Percentiles rank a stretch among this genome's conserved stretches.
Evolutionary conservation across 768 basidiomycete species (phyloP).

Genomic region (Leccinum subgranulosum): DNA sequence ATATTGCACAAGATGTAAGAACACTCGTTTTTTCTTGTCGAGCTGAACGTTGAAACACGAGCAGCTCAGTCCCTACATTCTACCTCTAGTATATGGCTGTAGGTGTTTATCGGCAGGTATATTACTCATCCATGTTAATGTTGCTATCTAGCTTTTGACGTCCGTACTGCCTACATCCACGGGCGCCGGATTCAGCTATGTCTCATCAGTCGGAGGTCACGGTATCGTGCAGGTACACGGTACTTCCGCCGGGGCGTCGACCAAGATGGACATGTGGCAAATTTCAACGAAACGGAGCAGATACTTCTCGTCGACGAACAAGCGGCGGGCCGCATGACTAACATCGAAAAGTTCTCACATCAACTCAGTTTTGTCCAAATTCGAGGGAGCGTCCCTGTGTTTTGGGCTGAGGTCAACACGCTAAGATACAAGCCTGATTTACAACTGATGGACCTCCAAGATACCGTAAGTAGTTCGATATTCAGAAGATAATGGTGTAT

Average conservation of each 20-base stretch:
- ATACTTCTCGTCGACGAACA: slow-evolving; percentile 73
- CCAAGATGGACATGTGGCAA: slow-evolving; percentile 84
- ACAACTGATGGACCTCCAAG: slow-evolving; percentile 89
- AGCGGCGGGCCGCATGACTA: slow-evolving; percentile 37
- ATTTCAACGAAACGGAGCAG: slow-evolving; percentile 99
- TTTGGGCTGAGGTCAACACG: slow-evolving; percentile 96
- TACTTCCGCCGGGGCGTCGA: slow-evolving; percentile 96
- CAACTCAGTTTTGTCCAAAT: slow-evolving; percentile 90
- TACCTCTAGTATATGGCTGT: slow-evolving; percentile 96
- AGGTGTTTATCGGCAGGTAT: slow-evolving; percentile 34
- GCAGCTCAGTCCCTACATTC: slow-evolving; percentile 84
- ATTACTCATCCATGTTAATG: slow-evolving; percentile 1
- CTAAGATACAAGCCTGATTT: slow-evolving; percentile 95
- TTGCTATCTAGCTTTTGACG: slow-evolving; percentile 68
- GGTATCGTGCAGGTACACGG: slow-evolving; percentile 93
- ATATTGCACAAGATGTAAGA: slow-evolving; percentile 65
- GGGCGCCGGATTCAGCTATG: slow-evolving; percentile 77
- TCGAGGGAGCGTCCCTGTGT: slow-evolving; percentile 89
- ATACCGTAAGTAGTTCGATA: slow-evolving; percentile 59
- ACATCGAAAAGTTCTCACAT: slow-evolving; percentile 47
- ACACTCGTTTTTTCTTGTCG: not conserved
- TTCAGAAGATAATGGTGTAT: not conserved
- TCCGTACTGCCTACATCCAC: slow-evolving; percentile 72
- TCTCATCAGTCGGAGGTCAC: slow-evolving; percentile 90
- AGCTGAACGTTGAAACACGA: slow-evolving; percentile 9